phyloP scores from a whole-genome alignment of 2,329 filamentous ascomycete species.

The Talaromyces islandicus region DNA sequence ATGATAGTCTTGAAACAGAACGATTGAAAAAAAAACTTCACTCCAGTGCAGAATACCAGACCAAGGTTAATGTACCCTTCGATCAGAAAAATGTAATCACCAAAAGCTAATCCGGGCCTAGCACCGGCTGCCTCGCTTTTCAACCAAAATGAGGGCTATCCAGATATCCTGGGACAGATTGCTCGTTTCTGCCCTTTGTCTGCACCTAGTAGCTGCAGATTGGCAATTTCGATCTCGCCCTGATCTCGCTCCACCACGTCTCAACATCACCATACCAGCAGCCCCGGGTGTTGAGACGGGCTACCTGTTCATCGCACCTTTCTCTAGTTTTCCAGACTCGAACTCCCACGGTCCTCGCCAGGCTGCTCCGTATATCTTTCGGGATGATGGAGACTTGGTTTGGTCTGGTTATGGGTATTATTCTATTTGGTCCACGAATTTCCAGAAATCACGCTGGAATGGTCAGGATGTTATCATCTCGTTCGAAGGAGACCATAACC shows the following conservation, averaged over 20 bases:
- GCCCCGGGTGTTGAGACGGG: slow-evolving; percentile 27
- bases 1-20: background rate
- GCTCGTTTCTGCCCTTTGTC: background rate
- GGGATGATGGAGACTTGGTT: slow-evolving; percentile 49
- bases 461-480: slow-evolving; percentile 49
- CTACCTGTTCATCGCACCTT: slow-evolving; percentile 35
- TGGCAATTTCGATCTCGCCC: background rate
- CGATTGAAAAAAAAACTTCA: background rate
- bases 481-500: slow-evolving; percentile 51
- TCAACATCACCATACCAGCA: slow-evolving; percentile 36
- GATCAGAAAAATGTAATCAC: background rate
- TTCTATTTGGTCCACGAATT: slow-evolving; percentile 50
- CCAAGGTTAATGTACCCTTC: background rate
- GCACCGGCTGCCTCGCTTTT: background rate
- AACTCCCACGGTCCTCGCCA: slow-evolving; percentile 42
- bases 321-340: slow-evolving; percentile 21
- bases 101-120: background rate
- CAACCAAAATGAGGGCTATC: background rate
- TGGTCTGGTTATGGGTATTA: slow-evolving; percentile 53
- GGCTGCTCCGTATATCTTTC: slow-evolving; percentile 51
- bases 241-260: slow-evolving; percentile 9
- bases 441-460: slow-evolving; percentile 44
- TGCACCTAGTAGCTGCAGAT: background rate
- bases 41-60: background rate
- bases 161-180: background rate